These are phyloP conservation scores for Calamus simplicifolius DNA, from an alignment of 176 grass and related monocot genomes.

Conservation along the genomic window DNA sequence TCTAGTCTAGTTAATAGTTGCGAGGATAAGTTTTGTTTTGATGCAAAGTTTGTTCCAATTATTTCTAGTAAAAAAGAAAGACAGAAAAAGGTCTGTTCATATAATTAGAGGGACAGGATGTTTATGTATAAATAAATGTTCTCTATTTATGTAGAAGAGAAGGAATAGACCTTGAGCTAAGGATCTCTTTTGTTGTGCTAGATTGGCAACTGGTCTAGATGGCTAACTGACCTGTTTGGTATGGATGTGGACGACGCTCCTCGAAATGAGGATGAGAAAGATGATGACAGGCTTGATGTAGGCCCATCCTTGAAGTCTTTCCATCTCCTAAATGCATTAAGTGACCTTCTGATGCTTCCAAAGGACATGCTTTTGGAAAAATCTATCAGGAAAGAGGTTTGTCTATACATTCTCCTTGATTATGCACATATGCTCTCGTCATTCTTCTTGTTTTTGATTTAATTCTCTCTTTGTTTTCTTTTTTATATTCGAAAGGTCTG, in stretches of 20 bases:
- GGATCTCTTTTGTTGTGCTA: slow-evolving; percentile 22
- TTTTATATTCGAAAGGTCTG: slow-evolving; percentile 61
- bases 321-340: slow-evolving; percentile 82
- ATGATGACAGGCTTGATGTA: slow-evolving; percentile 24
- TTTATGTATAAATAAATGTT: too few species aligned
- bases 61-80: too few species aligned
- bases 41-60: too few species aligned
- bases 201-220: slow-evolving; percentile 96
- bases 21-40: too few species aligned
- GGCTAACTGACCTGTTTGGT: slow-evolving; percentile 70
- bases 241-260: slow-evolving; percentile 74
- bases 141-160: background rate
- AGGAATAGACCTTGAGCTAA: background rate
- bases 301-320: slow-evolving; percentile 48
- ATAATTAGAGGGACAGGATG: too few species aligned
- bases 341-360: slow-evolving; percentile 97
- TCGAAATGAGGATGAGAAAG: slow-evolving; percentile 28
- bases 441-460: too few species aligned
- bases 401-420: background rate
- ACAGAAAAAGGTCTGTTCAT: too few species aligned
- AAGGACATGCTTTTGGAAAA: slow-evolving; percentile 90
- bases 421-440: too few species aligned
- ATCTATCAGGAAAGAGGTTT: slow-evolving; percentile 70
- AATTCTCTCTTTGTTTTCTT: slow-evolving; percentile 6
- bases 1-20: too few species aligned